Evolutionary conservation across 345 rosid genomes (phyloP).

Genomic region (Erysimum cheiranthoides): DNA sequence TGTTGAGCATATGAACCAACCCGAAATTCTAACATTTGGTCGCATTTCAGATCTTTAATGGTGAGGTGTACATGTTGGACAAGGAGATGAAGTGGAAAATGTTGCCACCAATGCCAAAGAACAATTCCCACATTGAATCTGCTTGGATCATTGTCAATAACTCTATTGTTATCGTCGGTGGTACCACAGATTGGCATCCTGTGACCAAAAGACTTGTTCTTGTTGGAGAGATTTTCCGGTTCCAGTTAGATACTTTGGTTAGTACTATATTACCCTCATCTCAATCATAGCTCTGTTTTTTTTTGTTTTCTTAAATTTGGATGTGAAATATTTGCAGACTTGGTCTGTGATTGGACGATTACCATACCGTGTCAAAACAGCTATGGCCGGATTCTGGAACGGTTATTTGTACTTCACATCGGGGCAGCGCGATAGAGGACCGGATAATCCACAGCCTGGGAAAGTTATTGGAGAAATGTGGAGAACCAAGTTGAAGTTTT

Average conservation of each 20-base stretch:
- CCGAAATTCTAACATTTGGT: not conserved
- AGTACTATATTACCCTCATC: not conserved
- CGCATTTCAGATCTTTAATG: constrained; percentile 63
- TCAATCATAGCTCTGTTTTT: not conserved
- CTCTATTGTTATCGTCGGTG: constrained; percentile 76
- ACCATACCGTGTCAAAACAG: constrained; percentile 77
- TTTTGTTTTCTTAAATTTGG: not conserved
- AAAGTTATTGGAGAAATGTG: constrained; percentile 80
- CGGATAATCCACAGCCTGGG: constrained; percentile 76
- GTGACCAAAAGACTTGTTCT: constrained; percentile 75
- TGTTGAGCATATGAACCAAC: not conserved
- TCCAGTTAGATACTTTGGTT: constrained; percentile 68
- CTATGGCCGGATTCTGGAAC: constrained; percentile 70
- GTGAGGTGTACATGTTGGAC: constrained; percentile 87
- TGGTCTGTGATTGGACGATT: constrained; percentile 91
- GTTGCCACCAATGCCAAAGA: constrained; percentile 80
- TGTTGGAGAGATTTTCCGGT: constrained; percentile 80
- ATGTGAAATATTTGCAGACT: constrained; percentile 50
- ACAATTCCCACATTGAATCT: constrained; percentile 81
- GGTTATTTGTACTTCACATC: constrained; percentile 88
- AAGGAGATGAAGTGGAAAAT: constrained; percentile 71
- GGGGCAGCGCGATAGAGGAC: constrained; percentile 85
- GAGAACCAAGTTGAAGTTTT: constrained; percentile 74
- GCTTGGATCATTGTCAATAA: constrained; percentile 81
- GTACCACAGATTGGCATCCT: constrained; percentile 86